phyloP scores from a whole-genome alignment of 192 early-diverging fungal species.

The Backusella tarrabulga region DNA sequence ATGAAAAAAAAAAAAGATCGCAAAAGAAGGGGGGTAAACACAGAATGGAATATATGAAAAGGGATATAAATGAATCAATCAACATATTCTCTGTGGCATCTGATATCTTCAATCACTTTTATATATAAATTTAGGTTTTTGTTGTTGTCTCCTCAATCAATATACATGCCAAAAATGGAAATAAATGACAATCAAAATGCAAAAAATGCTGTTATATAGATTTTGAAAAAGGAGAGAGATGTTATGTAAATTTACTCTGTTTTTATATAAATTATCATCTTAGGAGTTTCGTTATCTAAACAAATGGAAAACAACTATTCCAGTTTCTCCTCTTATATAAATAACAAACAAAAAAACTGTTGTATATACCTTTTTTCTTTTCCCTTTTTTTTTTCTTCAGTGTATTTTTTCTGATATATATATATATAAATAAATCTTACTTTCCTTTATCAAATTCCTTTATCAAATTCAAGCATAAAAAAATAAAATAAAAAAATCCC shows the following conservation, averaged over 20 bases:
- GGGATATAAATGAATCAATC: neutral
- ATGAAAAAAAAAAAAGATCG: too few species aligned
- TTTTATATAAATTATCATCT: neutral
- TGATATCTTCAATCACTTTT: neutral
- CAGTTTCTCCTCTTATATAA: neutral
- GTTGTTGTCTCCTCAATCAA: neutral
- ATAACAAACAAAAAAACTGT: neutral
- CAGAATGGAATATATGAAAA: neutral
- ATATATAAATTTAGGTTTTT: neutral
- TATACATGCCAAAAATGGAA: neutral
- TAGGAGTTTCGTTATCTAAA: neutral
- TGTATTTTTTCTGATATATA: neutral
- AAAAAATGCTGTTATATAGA: neutral
- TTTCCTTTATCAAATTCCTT: neutral
- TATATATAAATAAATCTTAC: neutral
- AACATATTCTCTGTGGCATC: neutral
- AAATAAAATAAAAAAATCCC: too few species aligned
- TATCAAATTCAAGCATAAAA: too few species aligned
- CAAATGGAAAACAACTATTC: neutral
- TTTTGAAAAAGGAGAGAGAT: neutral
- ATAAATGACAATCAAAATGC: neutral
- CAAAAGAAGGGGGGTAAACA: neutral
- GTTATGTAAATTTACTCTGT: neutral
- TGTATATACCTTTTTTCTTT: neutral
- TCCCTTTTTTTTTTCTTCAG: neutral